These are phyloP conservation scores for Cylindrotheca closterium DNA, from an alignment of 108 stramenopile genomes.

Conservation along the genomic window DNA sequence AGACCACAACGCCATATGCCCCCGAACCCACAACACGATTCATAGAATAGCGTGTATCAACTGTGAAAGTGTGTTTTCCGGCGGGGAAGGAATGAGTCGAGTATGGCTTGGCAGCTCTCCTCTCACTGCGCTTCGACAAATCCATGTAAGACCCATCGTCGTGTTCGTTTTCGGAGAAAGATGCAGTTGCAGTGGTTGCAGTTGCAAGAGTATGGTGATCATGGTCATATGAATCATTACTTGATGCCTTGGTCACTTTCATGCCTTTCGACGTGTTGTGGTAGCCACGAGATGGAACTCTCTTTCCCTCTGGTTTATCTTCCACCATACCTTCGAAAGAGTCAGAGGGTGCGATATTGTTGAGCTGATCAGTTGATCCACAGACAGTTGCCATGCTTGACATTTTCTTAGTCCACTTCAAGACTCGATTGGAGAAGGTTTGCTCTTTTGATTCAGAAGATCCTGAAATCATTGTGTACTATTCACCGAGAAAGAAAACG, in stretches of 20 bases:
- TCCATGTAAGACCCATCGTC: slow-evolving; percentile 47
- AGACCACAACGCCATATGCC: slow-evolving; percentile 98
- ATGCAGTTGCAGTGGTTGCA: slow-evolving; percentile 55
- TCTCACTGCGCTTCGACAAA: slow-evolving; percentile 28
- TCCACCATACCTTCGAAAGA: slow-evolving; percentile 16
- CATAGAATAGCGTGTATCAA: slow-evolving; percentile 81
- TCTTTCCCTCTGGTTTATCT: slow-evolving; percentile 8
- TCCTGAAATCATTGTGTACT: slow-evolving; percentile 42
- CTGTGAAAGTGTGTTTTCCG: slow-evolving; percentile 82
- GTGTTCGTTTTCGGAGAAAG: slow-evolving; percentile 53
- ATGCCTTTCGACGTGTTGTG: slow-evolving; percentile 5
- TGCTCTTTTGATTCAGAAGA: slow-evolving; percentile 3
- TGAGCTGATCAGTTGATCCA: slow-evolving; percentile 21
- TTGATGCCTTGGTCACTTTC: slow-evolving; percentile 20
- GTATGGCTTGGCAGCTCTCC: slow-evolving; percentile 39
- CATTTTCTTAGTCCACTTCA: slow-evolving; percentile 57
- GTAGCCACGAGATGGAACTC: slow-evolving; percentile 11
- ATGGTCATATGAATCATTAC: slow-evolving; percentile 38
- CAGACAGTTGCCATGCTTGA: slow-evolving; percentile 33
- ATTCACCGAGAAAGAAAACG: slow-evolving; percentile 29
- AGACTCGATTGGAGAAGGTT: slow-evolving; percentile 32
- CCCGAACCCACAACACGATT: slow-evolving; percentile 91
- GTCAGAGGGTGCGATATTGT: slow-evolving; percentile 20
- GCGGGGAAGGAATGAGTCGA: slow-evolving; percentile 79
- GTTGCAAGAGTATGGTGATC: slow-evolving; percentile 58